Conservation (phyloP, 306 rosid genomes). For the Bauhinia variegata region DNA sequence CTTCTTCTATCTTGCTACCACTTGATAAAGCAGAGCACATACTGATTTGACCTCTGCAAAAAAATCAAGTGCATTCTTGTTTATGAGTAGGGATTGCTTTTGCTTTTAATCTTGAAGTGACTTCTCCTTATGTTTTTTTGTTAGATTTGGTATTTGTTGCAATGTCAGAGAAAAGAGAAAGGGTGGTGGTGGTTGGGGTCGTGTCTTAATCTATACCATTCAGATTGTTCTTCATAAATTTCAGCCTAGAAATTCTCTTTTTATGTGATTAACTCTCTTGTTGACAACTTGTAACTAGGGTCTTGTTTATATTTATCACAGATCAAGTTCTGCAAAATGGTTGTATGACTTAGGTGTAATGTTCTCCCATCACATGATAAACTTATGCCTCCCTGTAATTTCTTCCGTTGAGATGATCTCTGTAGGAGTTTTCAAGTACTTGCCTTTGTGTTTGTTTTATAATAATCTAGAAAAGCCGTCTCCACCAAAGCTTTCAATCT, state of each 20-base stretch:
- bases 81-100: not conserved
- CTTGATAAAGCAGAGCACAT: not conserved
- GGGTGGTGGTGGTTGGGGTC: too few species aligned
- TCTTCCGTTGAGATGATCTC: not conserved
- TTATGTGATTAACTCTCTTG: constrained; percentile 13
- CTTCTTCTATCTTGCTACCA: not conserved
- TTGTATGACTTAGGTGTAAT: not conserved
- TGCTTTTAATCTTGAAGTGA: not conserved
- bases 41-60: constrained; percentile 5
- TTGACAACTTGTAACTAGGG: not conserved
- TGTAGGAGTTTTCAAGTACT: not conserved
- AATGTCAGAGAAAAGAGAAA: too few species aligned
- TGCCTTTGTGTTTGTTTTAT: not conserved
- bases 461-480: not conserved
- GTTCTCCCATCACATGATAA: not conserved
- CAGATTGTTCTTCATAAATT: constrained; percentile 7
- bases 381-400: not conserved
- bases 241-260: not conserved
- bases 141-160: too few species aligned
- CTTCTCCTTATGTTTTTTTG: not conserved
- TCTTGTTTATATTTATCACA: constrained; percentile 10
- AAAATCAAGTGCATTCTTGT: constrained; percentile 19
- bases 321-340: constrained; percentile 1
- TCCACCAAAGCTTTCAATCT: not conserved
- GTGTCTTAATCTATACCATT: too few species aligned